Evolutionary conservation across 768 basidiomycete species (phyloP), one percentile per base, ranked within the genome.

Genomic region (Auricularia sp.): DNA sequence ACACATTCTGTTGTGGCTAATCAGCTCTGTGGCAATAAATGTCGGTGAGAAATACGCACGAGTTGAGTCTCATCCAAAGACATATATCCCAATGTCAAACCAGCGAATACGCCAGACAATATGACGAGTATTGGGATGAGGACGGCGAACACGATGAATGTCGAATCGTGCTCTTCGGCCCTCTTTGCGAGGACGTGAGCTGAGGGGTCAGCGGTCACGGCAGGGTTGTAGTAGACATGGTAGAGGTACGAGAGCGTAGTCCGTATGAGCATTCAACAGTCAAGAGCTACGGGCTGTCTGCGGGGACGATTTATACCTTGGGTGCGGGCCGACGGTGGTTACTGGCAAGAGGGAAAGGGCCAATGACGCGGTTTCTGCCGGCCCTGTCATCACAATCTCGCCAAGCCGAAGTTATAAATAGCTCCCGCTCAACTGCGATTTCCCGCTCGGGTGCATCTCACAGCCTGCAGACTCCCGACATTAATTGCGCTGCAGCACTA

Each of bases 51-150:
- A 42, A 14, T 42, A 42, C 47, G 14, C 47, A 51, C 47, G 54
- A 96, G 83, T 80, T 94, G 92, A 47, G 93, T 94, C 75, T 90
- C 90, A 75, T 96, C 93, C 73, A 95, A 81, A 69, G 88, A 90
- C 89, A 95, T 94, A 75, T 92, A 94, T 39, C 93, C 93, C 58
- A 95, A 79, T 65, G 94, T 95, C 69, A 94, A 79, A 75, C 94
- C 90, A 81, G 92, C 92, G 83, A 94, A 94, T 65, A 93, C 70
- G 72, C 92, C 92, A 65, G 89, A 93, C 68, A 89, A 71, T 61
- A 92, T 73, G 63, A 94, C 93, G 70, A 94, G 86, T 39, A 93
- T 72, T 63, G 93, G 93, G 54, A 94, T 93, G 76, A 94, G 86
- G 70, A 76, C 74, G 7, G 78, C 78, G 66, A 78, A 79, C 65